These are phyloP conservation scores for Gastrolobium villosum DNA, from an alignment of 306 rosid species.

Conservation along the genomic window DNA sequence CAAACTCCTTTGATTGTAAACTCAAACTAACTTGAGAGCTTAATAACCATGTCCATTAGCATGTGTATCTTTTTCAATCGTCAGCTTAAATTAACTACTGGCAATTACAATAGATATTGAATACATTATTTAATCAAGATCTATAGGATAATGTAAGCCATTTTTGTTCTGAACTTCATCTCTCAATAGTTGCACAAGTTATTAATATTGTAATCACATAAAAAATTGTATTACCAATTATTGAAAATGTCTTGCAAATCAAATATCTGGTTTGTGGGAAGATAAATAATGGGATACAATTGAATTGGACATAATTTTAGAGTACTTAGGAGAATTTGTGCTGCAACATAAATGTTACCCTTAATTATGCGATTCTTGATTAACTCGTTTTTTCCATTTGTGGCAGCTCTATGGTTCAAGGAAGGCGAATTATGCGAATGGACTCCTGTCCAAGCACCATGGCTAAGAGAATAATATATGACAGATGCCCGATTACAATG, in stretches of 20 bases:
- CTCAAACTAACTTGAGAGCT: not conserved
- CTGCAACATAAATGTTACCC: conserved; percentile 18
- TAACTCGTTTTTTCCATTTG: conserved; percentile 36
- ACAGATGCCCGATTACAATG: conserved; percentile 22
- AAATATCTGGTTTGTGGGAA: not conserved
- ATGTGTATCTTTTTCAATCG: not conserved
- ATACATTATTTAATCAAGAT: conserved; percentile 4
- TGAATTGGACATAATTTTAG: conserved; percentile 14
- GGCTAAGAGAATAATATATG: conserved; percentile 80
- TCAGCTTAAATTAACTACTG: not conserved
- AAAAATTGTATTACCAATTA: not conserved
- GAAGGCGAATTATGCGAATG: conserved; percentile 86
- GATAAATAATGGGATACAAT: not conserved
- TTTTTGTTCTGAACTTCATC: not conserved
- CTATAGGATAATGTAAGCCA: conserved; percentile 16
- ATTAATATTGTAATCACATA: conserved; percentile 8
- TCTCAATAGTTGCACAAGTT: conserved; percentile 8
- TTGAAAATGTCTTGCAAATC: conserved; percentile 36
- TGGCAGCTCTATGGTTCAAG: conserved; percentile 92
- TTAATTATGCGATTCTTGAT: not conserved
- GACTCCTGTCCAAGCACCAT: conserved; percentile 75
- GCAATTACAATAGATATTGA: conserved; percentile 1
- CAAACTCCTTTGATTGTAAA: not conserved
- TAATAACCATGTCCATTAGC: not conserved
- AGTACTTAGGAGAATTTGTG: not conserved